Evolutionary conservation across 768 basidiomycete species (phyloP).

Genomic region (Suillus occidentalis): DNA sequence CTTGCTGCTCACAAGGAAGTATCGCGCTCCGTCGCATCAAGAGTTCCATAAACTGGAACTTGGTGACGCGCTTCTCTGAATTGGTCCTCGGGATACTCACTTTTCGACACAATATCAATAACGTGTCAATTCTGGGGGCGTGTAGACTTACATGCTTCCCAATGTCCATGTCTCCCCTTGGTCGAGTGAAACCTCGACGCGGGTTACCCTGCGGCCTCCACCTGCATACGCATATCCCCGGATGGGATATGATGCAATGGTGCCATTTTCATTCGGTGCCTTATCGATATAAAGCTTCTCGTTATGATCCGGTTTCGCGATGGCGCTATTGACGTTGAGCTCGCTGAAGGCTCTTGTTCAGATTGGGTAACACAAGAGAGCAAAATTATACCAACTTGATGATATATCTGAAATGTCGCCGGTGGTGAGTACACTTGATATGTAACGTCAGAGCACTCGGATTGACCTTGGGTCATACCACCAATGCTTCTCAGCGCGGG

Average conservation of each 20-base stretch:
- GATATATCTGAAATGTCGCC: conserved; percentile 25
- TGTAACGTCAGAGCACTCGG: conserved; percentile 2
- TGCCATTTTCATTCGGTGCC: conserved; percentile 7
- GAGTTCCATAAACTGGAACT: conserved; percentile 45
- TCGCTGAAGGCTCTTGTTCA: conserved; percentile 45
- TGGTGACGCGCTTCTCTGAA: conserved; percentile 40
- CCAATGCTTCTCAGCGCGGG: conserved; percentile 50
- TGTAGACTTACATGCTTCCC: conserved; percentile 34
- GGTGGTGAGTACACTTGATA: background rate
- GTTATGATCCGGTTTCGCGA: conserved; percentile 55
- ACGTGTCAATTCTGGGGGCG: background rate
- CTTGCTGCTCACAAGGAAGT: conserved; percentile 41
- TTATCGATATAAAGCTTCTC: conserved; percentile 36
- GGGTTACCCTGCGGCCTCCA: conserved; percentile 55
- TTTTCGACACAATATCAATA: conserved; percentile 8
- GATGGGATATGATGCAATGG: conserved; percentile 36
- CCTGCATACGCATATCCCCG: conserved; percentile 65
- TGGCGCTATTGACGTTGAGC: conserved; percentile 59
- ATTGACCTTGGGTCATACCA: conserved; percentile 51
- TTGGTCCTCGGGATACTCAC: conserved; percentile 50
- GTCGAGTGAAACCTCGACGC: conserved; percentile 59
- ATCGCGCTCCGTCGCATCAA: conserved; percentile 50
- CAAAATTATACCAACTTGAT: conserved; percentile 30
- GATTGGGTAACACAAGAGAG: conserved; percentile 4
- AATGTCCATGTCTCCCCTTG: conserved; percentile 51